Evolutionary conservation across 1,284 basidiomycete species (phyloP), one percentile per base, ranked within the genome.

Genomic region (Papiliotrema laurentii): DNA sequence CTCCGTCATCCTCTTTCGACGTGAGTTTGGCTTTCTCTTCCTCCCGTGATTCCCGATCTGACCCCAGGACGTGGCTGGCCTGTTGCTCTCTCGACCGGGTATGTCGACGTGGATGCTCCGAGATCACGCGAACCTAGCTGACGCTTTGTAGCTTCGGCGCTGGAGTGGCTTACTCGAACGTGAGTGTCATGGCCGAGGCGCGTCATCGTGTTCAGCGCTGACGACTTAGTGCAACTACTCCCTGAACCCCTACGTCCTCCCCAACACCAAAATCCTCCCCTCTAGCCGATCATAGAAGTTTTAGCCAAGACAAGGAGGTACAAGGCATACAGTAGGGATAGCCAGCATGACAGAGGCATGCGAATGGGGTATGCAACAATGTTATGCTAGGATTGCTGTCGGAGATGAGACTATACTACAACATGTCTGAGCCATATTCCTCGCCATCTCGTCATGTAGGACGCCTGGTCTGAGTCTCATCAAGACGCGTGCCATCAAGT

Each of bases 171-270:
- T 94, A 93, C 74, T 89, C 70, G 36, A 75, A 75, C 60, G 72
- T 73, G 37, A 57, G 70, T 57, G 9, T 11, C 22, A 13, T 13
- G 1, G 40, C 18, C 18, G 18, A 38, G 13, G 24, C 28, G 9
- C 22, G 14, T 16, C 21, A 18, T 2, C 9, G 5, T 26, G 45
- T 9, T 10, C n/a, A 26, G 11, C 34, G 38, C 47, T 50, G 30
- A 45, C 34, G 16, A 38, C 38, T 39, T 55, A 97, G 81, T 97
- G 92, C 77, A 91, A 97, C 78, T 85, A 89, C 58, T 87, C 88
- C 21, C 94, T 97, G 81, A 94, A 94, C 78, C 89, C 91, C 18
- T 86, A 92, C 54, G 83, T 90, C 64, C 83, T 94, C 69, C 87
- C 91, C 33, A 92, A 92, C 58, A 89, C 88, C 52, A 84, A 89